Base-by-base conservation (phyloP, 176 grass and related monocot genomes). In the barley (Hordeum vulgare) region DNA sequence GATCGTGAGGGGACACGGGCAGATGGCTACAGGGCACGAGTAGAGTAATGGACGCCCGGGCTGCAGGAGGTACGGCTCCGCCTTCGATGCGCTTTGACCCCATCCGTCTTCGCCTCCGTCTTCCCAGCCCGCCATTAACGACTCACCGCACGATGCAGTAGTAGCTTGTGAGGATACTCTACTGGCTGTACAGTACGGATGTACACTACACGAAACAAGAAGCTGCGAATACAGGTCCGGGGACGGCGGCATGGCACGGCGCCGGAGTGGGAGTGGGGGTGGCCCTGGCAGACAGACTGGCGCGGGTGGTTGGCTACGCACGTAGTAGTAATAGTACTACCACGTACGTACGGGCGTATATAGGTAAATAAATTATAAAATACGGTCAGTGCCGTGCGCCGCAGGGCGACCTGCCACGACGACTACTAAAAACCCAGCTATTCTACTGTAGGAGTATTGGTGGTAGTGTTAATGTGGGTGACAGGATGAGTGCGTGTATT, bases 41-140 rank as follows among this genome's bases (percentile, higher is more conserved):
- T 66, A 80, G 11, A 60, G 77, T 66, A 80, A 44, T 58, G 77
- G 85, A 42, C 78, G 85, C 69, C 60, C 77, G 41, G 68, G 70
- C 78, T 34, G 78, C 70, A 81, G 61, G 56, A 79, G 34, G 61
- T 81, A 81, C 78, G 69, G 58, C 25, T 12, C 67, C 17, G n/a
- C 18, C 54, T 28, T 86, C 53, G 77, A 65, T 42, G 13, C 66
- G 14, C 66, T 74, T 70, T 63, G 84, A 73, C 76, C 67, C 37
- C 67, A 71, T 26, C 57, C 18, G 4, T 47, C 44, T 47, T 13
- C 39, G 0, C 7, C 39, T 40, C 34, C 34, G 0, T 7, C 6
- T 7, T 7, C 4, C 5, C 34, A 7, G 34, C 5, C 34, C 45
- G 47, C 47, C 53, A 56, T 56, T 56, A 56, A 56, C 53, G 7